phyloP scores from a whole-genome alignment of 129 eudicot species.

The Flaveria brownii region DNA sequence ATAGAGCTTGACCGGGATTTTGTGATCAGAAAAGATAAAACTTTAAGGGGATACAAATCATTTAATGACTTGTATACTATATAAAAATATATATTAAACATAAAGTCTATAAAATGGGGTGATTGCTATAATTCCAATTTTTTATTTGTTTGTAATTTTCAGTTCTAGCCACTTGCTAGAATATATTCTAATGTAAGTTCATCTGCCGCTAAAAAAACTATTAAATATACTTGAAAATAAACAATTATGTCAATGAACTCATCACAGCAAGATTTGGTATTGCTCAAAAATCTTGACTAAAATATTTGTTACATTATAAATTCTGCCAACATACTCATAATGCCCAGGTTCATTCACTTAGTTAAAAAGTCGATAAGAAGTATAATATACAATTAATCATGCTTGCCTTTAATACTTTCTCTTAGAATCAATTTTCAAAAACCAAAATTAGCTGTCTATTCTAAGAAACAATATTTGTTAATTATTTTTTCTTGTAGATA shows the following conservation, averaged over 20 bases:
- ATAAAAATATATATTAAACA: no score
- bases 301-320: conserved; percentile 11
- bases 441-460: background rate
- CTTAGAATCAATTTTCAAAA: background rate
- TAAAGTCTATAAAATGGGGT: no score
- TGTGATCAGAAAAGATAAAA: background rate
- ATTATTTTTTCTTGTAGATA: background rate
- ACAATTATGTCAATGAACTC: conserved; percentile 23
- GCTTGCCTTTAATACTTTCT: background rate
- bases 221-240: conserved; percentile 11
- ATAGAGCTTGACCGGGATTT: background rate
- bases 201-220: background rate
- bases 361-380: background rate
- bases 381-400: conserved; percentile 19
- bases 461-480: background rate
- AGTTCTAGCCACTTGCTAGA: no score
- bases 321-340: conserved; percentile 9
- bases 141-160: no score
- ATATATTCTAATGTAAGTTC: no score
- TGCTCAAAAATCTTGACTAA: conserved; percentile 8
- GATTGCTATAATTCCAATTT: no score
- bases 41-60: background rate
- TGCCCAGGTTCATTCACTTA: conserved; percentile 28
- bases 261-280: conserved; percentile 16
- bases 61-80: background rate